Evolutionary conservation across 257 asterid genomes (phyloP).

Genomic region (Parsonsia alboflavescens): DNA sequence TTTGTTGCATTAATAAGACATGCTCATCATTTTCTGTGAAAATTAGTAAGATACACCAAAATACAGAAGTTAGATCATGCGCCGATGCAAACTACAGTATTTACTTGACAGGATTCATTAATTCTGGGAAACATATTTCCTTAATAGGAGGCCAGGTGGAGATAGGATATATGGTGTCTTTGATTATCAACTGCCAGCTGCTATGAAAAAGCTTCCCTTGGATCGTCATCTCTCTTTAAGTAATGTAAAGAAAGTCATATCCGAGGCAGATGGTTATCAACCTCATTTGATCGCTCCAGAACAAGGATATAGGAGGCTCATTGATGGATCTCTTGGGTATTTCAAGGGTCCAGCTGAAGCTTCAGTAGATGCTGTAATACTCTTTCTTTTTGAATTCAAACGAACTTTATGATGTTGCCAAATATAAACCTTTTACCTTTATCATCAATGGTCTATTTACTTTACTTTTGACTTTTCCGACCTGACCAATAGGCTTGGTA

Average conservation of each 20-base stretch:
- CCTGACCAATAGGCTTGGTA: neutral
- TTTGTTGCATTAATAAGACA: neutral
- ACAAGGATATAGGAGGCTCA: constrained; percentile 94
- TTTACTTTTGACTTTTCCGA: neutral
- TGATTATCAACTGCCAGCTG: constrained; percentile 92
- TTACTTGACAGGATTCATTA: neutral
- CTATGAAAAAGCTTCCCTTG: constrained; percentile 91
- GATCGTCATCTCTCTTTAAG: constrained; percentile 90
- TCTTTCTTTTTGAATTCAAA: constrained; percentile 13
- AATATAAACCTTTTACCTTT: neutral
- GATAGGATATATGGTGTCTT: constrained; percentile 84
- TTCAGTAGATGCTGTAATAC: constrained; percentile 86
- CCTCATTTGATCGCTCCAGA: constrained; percentile 98
- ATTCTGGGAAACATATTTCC: neutral
- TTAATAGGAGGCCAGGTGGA: constrained; percentile 92
- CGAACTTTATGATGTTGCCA: neutral
- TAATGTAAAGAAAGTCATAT: constrained; percentile 77
- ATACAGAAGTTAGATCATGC: neutral
- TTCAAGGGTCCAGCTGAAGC: constrained; percentile 99
- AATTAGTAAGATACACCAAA: too few species aligned
- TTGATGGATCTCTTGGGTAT: constrained; percentile 92
- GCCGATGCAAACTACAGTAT: neutral
- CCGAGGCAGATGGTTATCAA: constrained; percentile 98
- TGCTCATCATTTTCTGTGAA: neutral
- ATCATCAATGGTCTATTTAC: neutral